Percentiles rank a stretch among this genome's conserved stretches.
Evolutionary conservation across 208 protist genomes (phyloP).

Genomic region (Trypanosoma boissoni): DNA sequence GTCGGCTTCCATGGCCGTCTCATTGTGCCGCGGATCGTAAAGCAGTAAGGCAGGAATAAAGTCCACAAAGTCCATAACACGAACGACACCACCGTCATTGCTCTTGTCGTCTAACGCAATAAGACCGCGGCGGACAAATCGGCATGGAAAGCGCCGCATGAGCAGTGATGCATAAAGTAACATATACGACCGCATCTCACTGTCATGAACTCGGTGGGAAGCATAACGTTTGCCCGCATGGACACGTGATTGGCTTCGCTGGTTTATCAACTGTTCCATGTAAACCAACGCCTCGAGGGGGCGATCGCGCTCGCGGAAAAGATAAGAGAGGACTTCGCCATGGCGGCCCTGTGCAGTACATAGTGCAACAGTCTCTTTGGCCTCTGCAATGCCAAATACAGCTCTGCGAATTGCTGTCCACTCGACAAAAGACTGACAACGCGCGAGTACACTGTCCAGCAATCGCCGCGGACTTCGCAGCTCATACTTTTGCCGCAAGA

Average conservation of each 20-base stretch:
- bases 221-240: too few relatives aligned
- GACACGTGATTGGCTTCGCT: too few relatives aligned
- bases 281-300: conserved; percentile 33
- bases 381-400: conserved; percentile 17
- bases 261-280: too few relatives aligned
- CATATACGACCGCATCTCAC: not conserved
- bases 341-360: conserved; percentile 6
- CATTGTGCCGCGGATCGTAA: conserved; percentile 28
- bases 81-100: conserved; percentile 12
- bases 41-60: conserved; percentile 34
- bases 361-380: conserved; percentile 1
- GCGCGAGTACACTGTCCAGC: conserved; percentile 1
- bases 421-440: conserved; percentile 10
- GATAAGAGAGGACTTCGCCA: conserved; percentile 5
- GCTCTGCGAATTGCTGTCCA: conserved; percentile 13
- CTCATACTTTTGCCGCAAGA: conserved; percentile 16
- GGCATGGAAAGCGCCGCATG: conserved; percentile 27
- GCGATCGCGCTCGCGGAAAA: conserved; percentile 19
- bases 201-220: not conserved
- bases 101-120: too few relatives aligned
- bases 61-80: conserved; percentile 12
- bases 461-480: conserved; percentile 8
- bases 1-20: conserved; percentile 24
- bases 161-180: conserved; percentile 24
- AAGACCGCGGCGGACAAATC: conserved; percentile 32